These are phyloP conservation scores for Colletotrichum eremochloae DNA, from an alignment of 2,329 filamentous ascomycete genomes.

Conservation along the genomic window DNA sequence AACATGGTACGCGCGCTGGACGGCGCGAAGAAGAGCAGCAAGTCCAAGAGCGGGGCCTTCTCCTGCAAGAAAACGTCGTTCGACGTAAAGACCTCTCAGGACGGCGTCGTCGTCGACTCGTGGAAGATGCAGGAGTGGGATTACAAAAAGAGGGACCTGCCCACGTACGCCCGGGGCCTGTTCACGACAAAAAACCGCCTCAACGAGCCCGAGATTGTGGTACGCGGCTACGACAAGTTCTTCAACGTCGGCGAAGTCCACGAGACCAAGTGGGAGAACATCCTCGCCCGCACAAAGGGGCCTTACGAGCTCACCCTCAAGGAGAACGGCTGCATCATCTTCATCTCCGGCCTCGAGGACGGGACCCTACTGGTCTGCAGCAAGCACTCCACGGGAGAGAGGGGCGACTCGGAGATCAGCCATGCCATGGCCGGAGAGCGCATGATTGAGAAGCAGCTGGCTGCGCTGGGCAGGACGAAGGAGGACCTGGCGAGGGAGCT, in stretches of 20 bases:
- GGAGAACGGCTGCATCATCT: slow-evolving; percentile 99
- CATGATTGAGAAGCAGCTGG: slow-evolving; percentile 85
- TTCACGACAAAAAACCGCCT: slow-evolving; percentile 83
- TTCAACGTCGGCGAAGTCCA: slow-evolving; percentile 91
- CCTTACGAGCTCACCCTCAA: slow-evolving; percentile 97
- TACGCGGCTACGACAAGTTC: slow-evolving; percentile 98
- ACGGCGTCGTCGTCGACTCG: slow-evolving; percentile 81
- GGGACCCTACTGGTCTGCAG: slow-evolving; percentile 95
- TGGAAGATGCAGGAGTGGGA: slow-evolving; percentile 97
- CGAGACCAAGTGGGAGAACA: slow-evolving; percentile 86
- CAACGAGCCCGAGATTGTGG: slow-evolving; percentile 80
- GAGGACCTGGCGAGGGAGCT: slow-evolving; percentile 83
- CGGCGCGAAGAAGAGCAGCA: slow-evolving; percentile 63
- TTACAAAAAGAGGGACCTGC: slow-evolving; percentile 88
- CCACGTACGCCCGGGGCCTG: slow-evolving; percentile 92
- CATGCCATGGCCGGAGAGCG: slow-evolving; percentile 87
- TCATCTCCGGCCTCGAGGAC: slow-evolving; percentile 91
- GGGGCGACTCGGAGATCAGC: slow-evolving; percentile 79
- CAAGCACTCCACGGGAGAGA: slow-evolving; percentile 93
- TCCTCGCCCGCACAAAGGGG: slow-evolving; percentile 80
- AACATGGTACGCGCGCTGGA: slow-evolving; percentile 76
- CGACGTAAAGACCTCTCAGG: slow-evolving; percentile 71
- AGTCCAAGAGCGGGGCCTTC: slow-evolving; percentile 69
- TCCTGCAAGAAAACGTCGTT: slow-evolving; percentile 87
- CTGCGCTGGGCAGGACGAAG: slow-evolving; percentile 81